phyloP scores from a whole-genome alignment of 495 filamentous ascomycete species.

The Aspergillus diversus region DNA sequence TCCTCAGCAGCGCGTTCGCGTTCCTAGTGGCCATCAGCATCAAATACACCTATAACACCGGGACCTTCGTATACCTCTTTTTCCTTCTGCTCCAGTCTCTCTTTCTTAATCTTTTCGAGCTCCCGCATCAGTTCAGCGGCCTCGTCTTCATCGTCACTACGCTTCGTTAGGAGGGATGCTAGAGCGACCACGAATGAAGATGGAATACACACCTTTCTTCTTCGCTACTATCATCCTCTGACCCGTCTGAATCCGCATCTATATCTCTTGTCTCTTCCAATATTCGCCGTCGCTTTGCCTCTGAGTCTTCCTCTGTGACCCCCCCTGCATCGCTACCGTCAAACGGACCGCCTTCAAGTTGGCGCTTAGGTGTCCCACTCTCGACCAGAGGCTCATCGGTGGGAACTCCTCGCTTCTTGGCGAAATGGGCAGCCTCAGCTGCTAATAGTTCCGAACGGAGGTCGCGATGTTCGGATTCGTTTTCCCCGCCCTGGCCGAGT shows the following conservation, averaged over 20 bases:
- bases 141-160: slow-evolving; percentile 81
- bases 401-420: slow-evolving; percentile 72
- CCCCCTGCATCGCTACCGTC: slow-evolving; percentile 36
- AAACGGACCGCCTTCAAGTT: slow-evolving; percentile 55
- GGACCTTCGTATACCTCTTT: slow-evolving; percentile 60
- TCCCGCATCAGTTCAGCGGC: slow-evolving; percentile 89
- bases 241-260: slow-evolving; percentile 83
- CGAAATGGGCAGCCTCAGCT: slow-evolving; percentile 85
- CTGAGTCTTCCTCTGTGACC: slow-evolving; percentile 68
- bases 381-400: slow-evolving; percentile 43
- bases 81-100: slow-evolving; percentile 82
- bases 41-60: neutral
- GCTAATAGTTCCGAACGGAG: slow-evolving; percentile 87
- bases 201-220: slow-evolving; percentile 59
- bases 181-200: no score
- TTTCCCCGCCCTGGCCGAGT: slow-evolving; percentile 85
- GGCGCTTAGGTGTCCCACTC: slow-evolving; percentile 62
- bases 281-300: slow-evolving; percentile 83
- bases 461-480: slow-evolving; percentile 74
- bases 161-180: slow-evolving; percentile 20
- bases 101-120: slow-evolving; percentile 90
- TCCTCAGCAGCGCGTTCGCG: slow-evolving; percentile 75
- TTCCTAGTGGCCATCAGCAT: slow-evolving; percentile 53
- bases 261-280: slow-evolving; percentile 87
- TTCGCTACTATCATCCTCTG: slow-evolving; percentile 70